Base-by-base conservation (phyloP, 768 basidiomycete species). In the Leccinellum luteum region DNA sequence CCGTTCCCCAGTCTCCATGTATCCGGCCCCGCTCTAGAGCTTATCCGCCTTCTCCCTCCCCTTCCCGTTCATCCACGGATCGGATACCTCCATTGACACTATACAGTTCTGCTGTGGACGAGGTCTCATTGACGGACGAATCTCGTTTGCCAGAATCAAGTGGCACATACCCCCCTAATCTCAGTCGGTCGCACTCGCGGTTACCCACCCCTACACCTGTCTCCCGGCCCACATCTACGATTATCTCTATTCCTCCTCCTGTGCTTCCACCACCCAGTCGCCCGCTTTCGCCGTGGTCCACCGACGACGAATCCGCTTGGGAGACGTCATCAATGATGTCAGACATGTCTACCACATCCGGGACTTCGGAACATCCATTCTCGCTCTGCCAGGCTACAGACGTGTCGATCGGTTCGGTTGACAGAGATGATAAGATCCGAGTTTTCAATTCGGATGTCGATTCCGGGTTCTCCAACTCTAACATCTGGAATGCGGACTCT, bases 241-340 rank as follows among this genome's bases (percentile, higher is more conserved):
- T 48, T 55, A 23, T 54, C 56, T 52, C 65, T 7, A 64, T 51
- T 55, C 62, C 54, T 41, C 53, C 55, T 41, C 54, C 54, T 53
- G 60, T 51, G 34, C 56, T 60, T 41, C 60, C 60, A 19, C 55
- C 64, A 17, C 60, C 60, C 15, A 48, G 38, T 53, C 65, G 56
- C 35, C 72, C 69, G 13, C 51, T 76, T 56, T 88, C 87, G 0
- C 81, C 87, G 2, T 90, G 85, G 85, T 83, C 86, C 15, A 88
- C 86, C 3, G 89, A 90, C 56, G 89, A 89, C 61, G 88, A 90
- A 56, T 89, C 85, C 7, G 81, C 80, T 35, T 90, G 87, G 86
- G 89, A 90, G 59, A 83, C 86, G 3, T 84, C 82, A 31, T 90
- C 89, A 17, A 77, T 75, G 14, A 79, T 81, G 1, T 87, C 86